Base-by-base conservation (phyloP, 2,329 filamentous ascomycete species). In the Macrophomina phaseolina region DNA sequence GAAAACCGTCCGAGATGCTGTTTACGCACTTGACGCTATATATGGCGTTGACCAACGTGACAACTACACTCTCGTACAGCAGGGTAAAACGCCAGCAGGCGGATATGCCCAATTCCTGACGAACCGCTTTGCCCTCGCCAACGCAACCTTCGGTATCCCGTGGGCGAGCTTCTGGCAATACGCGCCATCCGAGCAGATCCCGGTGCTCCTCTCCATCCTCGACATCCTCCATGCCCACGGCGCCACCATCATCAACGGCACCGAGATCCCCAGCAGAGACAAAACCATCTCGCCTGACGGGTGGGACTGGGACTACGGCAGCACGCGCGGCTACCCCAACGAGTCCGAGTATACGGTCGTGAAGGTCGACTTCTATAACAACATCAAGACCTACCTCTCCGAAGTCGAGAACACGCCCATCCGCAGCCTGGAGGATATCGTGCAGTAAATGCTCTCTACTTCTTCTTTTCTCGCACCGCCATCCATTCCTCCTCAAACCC, bases 241-340 rank as follows among this genome's bases (percentile, higher is more conserved):
- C 1, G 90, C 89, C 0, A 89, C 83, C 1, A 82, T 93, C 48
- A 80, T 92, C 72, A 91, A 92, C 72, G 84, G 84, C 32, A 91
- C 89, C 0, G 90, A 93, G 73, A 82, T 93, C 1, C 86, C 87
- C 28, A 81, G 87, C 73, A 85, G 87, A 71, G 76, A 88, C 72
- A 85, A 79, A 0, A 86, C 91, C 30, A 84, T 93, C 12, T 86
- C 85, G 38, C 89, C 87, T 0, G 75, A 85, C 58, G 89, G 89
- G n/a, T 93, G 90, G 90, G 82, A 93, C 76, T 93, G 91, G 85
- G 89, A 91, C 71, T 90, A 87, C 69, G 89, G 90, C 14, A 82
- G 79, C 5, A 83, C 81, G 1, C 85, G 89, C 4, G 88, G 89
- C 2, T 87, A 81, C 71, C 79, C 87, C n/a, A 91, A 92, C 68